Base-by-base conservation (phyloP, 345 rosid genomes). In the Citrus inodora region DNA sequence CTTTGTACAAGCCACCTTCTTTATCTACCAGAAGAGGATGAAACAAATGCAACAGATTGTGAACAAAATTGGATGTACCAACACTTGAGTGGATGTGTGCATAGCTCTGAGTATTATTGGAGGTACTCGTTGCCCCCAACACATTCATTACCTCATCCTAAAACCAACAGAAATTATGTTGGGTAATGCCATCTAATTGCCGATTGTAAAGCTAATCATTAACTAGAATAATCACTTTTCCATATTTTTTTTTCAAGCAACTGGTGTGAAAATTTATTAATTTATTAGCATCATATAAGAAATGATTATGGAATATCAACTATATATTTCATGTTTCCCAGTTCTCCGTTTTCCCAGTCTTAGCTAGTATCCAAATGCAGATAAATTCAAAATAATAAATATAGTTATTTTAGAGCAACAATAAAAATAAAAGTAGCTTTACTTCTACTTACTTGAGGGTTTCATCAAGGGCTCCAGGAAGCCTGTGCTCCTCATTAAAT, bases 381-480 rank as follows among this genome's bases (percentile, higher is more conserved):
- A 70, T 16, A 25, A 46, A 53, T 69, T 56, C 37, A 70, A 71
- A 58, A 73, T 24, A 6, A 21, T 59, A 22, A 38, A 59, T n/a
- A 60, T n/a, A 60, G 61, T 73, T 7, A 53, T 37, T 0, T 38
- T 3, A 55, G n/a, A 38, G 58, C 32, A 14, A 28, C 3, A 38
- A 21, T 9, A 74, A 40, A 74, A 28, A 40, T 40, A 55, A 76
- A 79, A 40, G 63, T 17, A 67, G 3, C 40, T 59, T 70, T 46
- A 59, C 14, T 67, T 46, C 2, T 79, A 88, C 93, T 78, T 87
- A 96, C 98, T 85, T 89, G 88, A 96, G 87, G 27, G 97, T 89
- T 87, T 95, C 99, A 79, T 87, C 90, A 67, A 95, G 94, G 48
- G 97, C 95, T 48, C 83, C 90, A 76, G 98, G 98, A 82, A 95